Percentiles rank a stretch among this genome's conserved stretches.
Evolutionary conservation across 2,329 filamentous ascomycete species (phyloP).

Genomic region (Diaporthe aspalathi): DNA sequence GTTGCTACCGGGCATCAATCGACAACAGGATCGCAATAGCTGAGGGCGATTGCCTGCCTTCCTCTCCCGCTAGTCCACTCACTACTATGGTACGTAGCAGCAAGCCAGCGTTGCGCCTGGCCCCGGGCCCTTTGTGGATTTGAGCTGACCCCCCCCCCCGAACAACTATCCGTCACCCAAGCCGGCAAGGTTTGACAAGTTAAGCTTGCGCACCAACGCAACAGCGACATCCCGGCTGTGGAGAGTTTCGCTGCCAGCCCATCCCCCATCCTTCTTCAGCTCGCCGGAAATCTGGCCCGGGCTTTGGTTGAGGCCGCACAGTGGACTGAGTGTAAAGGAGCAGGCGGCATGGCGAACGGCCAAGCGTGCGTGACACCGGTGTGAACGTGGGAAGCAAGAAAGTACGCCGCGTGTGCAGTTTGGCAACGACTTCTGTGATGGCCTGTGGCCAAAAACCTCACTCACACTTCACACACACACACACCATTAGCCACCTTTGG

Average conservation of each 20-base stretch:
- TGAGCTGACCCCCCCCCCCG: constrained; percentile 30
- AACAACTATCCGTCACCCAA: constrained; percentile 7
- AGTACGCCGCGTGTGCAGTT: constrained; percentile 16
- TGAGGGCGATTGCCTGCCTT: constrained; percentile 4
- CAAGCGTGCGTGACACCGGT: constrained; percentile 27
- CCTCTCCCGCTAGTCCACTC: background rate
- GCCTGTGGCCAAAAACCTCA: background rate
- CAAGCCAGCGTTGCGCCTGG: constrained; percentile 19
- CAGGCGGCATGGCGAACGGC: background rate
- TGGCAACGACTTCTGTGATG: background rate
- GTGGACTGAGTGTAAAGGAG: constrained; percentile 8
- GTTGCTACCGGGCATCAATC: background rate
- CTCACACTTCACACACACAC: background rate
- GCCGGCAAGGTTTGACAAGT: constrained; percentile 33
- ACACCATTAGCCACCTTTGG: background rate
- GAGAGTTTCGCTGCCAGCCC: constrained; percentile 33
- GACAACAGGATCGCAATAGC: constrained; percentile 11
- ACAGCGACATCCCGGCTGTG: constrained; percentile 30
- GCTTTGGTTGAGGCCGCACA: constrained; percentile 12
- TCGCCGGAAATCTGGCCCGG: constrained; percentile 26
- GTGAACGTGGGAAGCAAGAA: constrained; percentile 22
- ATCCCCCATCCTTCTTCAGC: constrained; percentile 26
- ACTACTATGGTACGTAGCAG: no score
- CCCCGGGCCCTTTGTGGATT: background rate
- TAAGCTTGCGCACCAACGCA: constrained; percentile 35